Base-by-base conservation (phyloP, 2,329 filamentous ascomycete genomes). In the Nemania sp. region DNA sequence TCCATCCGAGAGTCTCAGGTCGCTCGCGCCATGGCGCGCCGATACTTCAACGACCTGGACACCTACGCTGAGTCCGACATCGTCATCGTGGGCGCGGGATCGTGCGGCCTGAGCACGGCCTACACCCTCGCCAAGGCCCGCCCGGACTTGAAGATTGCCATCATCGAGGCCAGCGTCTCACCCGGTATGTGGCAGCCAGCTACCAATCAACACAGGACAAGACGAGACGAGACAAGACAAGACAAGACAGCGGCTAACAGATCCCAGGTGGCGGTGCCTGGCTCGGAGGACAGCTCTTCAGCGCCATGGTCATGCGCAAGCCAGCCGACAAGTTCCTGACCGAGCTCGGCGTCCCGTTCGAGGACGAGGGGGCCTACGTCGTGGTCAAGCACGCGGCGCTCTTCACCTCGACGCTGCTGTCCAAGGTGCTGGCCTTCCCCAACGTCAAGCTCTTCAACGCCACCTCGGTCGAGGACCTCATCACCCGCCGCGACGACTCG, bases 401-500 rank as follows among this genome's bases (percentile, higher is more conserved):
- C 63, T 97, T 97, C 82, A 97, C 92, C 34, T 91, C 89, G 62
- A 97, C 92, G 25, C 81, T 97, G 60, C 80, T 97, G 70, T 89
- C 88, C 73, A 90, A 90, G 78, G 92, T 97, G 10, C 81, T 97
- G 53, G 78, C 84, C 61, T 90, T 96, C 80, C 90, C 91, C 65
- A 97, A 97, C 77, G 86, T 97, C 72, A 97, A 97, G 85, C 87
- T 97, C 64, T 97, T 97, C 87, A 97, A 97, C 75, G 92, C 92
- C 39, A 97, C 93, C 37, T 84, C 90, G 18, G 92, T 97, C 45
- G 93, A 97, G 79, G 92, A 97, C 72, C 81, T 97, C 65, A 94
- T 97, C 77, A 97, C 92, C 18, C 90, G 92, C 46, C 85, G 85
- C 12, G 76, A 78, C 15, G 73, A 77, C 37, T 79, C 77, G 1